Conservation (phyloP, 192 early-diverging fungal species). For the Linnemannia elongata region DNA sequence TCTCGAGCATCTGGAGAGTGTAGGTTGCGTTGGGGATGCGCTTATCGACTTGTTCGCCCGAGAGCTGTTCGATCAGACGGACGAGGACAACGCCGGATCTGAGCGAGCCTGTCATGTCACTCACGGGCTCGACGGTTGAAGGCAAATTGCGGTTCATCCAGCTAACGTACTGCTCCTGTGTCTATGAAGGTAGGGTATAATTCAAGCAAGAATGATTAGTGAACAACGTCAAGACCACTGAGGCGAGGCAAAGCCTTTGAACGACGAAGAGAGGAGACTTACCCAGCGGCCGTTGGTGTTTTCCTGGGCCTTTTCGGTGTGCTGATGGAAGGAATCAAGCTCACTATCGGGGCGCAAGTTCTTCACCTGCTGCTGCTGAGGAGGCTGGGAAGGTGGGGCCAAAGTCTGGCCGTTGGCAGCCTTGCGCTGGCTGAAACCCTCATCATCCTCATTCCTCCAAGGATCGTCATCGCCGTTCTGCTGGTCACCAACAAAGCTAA, state of each 20-base stretch:
- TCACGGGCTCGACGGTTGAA: conserved; percentile 46
- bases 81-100: conserved; percentile 65
- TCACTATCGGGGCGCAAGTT: conserved; percentile 43
- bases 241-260: not conserved
- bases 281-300: conserved; percentile 15
- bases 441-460: conserved; percentile 56
- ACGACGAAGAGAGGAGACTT: not conserved
- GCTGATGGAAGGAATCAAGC: conserved; percentile 28
- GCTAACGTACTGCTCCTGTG: conserved; percentile 57
- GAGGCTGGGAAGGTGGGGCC: not conserved
- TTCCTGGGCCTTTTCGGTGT: not conserved
- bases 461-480: conserved; percentile 45
- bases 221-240: not conserved
- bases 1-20: conserved; percentile 67
- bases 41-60: conserved; percentile 61
- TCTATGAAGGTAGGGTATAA: conserved; percentile 16
- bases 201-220: not conserved
- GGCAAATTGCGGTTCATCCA: conserved; percentile 65
- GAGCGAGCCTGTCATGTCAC: conserved; percentile 61
- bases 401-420: not conserved
- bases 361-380: conserved; percentile 17
- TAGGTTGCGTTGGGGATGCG: conserved; percentile 62
- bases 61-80: conserved; percentile 60
- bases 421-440: conserved; percentile 30
- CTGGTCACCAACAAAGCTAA: conserved; percentile 43